A percentile compares a stretch with the other conserved stretches of the same genome.
phyloP scores from a whole-genome alignment of 345 rosid genomes.

The Fremontodendron californicum region DNA sequence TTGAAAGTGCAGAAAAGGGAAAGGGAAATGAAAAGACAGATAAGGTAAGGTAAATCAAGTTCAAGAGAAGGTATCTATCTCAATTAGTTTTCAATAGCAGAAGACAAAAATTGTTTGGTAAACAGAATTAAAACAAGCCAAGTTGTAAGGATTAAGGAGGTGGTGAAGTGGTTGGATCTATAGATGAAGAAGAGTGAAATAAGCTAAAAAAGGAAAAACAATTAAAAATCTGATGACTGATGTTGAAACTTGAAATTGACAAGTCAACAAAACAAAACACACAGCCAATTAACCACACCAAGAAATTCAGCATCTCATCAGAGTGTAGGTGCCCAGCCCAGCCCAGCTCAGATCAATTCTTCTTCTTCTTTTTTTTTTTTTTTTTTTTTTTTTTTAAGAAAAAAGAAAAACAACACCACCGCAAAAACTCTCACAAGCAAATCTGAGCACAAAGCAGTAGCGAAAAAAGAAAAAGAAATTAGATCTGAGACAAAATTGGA shows the following conservation, averaged over 20 bases:
- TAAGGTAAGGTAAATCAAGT: too few relatives aligned
- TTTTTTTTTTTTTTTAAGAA: neutral
- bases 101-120: neutral
- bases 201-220: neutral
- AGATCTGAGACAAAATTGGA: constrained; percentile 6
- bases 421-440: neutral
- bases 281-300: neutral
- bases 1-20: too few relatives aligned
- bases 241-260: too few relatives aligned
- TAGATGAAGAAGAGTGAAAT: neutral
- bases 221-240: neutral
- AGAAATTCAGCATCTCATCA: constrained; percentile 6
- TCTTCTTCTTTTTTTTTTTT: neutral
- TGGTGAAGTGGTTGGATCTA: constrained; percentile 6
- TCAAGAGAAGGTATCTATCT: too few relatives aligned
- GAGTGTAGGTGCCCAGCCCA: too few relatives aligned
- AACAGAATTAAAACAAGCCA: too few relatives aligned
- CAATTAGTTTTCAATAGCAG: neutral
- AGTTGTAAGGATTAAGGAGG: neutral
- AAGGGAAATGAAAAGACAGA: too few relatives aligned
- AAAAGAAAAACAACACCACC: neutral
- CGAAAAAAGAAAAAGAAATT: neutral
- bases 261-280: neutral
- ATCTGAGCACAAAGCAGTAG: neutral
- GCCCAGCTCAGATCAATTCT: neutral